Evolutionary conservation across 1,284 basidiomycete genomes (phyloP).

Genomic region (Thecaphora thlaspeos): DNA sequence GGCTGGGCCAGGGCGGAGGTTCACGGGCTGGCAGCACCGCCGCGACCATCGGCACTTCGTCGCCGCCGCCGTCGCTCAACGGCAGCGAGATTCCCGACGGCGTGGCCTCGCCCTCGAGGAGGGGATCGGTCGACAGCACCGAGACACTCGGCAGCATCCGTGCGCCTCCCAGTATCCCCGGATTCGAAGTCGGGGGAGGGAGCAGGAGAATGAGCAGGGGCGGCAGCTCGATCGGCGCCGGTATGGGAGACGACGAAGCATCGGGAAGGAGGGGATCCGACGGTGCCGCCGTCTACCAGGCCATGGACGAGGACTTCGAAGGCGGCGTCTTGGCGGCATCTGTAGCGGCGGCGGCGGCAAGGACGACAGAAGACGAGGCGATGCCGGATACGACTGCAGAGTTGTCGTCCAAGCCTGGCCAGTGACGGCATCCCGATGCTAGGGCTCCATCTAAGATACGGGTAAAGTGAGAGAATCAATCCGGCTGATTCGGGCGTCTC

Average conservation of each 20-base stretch:
- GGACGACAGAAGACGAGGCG: too few species aligned
- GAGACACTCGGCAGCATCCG: constrained; percentile 34
- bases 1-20: constrained; percentile 12
- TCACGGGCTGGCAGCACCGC: constrained; percentile 45
- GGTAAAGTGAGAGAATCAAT: too few species aligned
- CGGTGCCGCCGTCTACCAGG: constrained; percentile 10
- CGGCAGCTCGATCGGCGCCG: constrained; percentile 25
- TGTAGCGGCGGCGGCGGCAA: too few species aligned
- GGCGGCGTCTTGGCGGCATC: too few species aligned
- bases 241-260: neutral
- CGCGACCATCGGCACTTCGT: constrained; percentile 39
- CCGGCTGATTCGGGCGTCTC: too few species aligned
- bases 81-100: constrained; percentile 34
- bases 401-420: too few species aligned
- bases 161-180: constrained; percentile 31
- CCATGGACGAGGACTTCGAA: constrained; percentile 27
- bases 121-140: constrained; percentile 32
- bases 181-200: constrained; percentile 18
- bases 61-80: constrained; percentile 29
- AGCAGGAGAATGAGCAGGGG: constrained; percentile 30
- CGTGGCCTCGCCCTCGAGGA: constrained; percentile 23
- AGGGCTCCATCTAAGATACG: too few species aligned
- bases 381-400: too few species aligned
- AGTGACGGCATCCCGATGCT: too few species aligned
- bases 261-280: constrained; percentile 13